Base-by-base conservation (phyloP, 176 grass and related monocot genomes). In the Luzula sylvatica region DNA sequence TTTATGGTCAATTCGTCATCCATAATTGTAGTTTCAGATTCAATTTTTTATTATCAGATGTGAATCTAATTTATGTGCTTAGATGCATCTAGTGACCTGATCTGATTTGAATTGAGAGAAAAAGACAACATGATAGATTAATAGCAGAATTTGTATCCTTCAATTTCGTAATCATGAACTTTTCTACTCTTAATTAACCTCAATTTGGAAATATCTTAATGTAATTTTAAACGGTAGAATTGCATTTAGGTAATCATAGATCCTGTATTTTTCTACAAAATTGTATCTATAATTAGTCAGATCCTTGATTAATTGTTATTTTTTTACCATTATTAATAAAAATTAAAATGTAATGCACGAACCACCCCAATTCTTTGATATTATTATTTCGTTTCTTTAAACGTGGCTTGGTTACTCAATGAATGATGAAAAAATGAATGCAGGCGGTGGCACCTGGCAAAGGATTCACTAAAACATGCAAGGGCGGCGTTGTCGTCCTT, bases 391-490 rank as follows among this genome's bases (percentile, higher is more conserved):
- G 3, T 44, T 15, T 32, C 4, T 32, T 61, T 47, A 20, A 46
- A 49, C 47, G 23, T 23, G 30, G 1, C 42, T 23, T 60, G 23
- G 20, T 49, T 7, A 35, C 7, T 51, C 7, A 51, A 51, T 12
- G 46, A 0, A 22, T 17, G 12, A 22, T 19, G 17, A 19, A 51
- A 51, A 35, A 65, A 55, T 44, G 2, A 53, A 52, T 68, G 65
- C 32, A 55, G 65, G 68, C 13, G 46, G 55, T 82, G 65, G 59
- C 59, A 52, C 74, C 78, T 7, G 83, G 83, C 43, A 88, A 88
- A 80, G 83, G 74, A 70, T 95, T 88, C 70, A 95, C 89, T 50
- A 67, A 59, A 56, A 87, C 83, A 59, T 95, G 83, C 83, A 95
- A 95, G 60, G 89, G 89, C 55, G 83, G 87, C 23, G 76, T 73